phyloP scores from a whole-genome alignment of 257 asterid species.

The Capsicum baccatum region DNA sequence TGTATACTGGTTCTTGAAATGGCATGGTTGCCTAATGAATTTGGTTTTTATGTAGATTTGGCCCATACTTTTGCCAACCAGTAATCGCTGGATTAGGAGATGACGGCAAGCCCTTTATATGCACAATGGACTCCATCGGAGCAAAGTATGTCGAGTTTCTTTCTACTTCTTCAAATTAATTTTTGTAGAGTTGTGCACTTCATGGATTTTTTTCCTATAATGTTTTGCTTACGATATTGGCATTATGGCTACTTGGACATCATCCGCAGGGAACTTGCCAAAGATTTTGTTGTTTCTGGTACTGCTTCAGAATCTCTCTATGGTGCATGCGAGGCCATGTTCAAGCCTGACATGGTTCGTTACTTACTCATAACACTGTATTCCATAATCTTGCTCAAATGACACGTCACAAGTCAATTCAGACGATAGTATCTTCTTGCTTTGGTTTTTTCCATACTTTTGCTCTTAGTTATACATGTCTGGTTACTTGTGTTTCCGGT shows the following conservation, averaged over 20 bases:
- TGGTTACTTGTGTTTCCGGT: not conserved
- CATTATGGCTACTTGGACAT: not conserved
- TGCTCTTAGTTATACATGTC: not conserved
- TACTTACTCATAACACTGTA: constrained; percentile 29
- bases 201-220: not conserved
- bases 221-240: not conserved
- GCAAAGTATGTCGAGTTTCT: constrained; percentile 67
- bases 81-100: constrained; percentile 95
- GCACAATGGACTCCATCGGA: constrained; percentile 97
- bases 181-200: not conserved
- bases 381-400: not conserved
- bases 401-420: not conserved
- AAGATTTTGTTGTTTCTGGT: constrained; percentile 95
- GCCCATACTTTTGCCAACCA: constrained; percentile 96
- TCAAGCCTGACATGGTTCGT: constrained; percentile 90
- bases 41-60: constrained; percentile 57
- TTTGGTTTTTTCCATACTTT: too few relatives aligned
- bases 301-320: constrained; percentile 95
- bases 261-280: constrained; percentile 82
- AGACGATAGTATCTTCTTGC: too few relatives aligned
- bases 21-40: not conserved
- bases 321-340: constrained; percentile 99
- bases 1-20: not conserved
- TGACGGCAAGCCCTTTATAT: constrained; percentile 88
- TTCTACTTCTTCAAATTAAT: not conserved